These are phyloP conservation scores for Strobilomyces dryophilus DNA, from an alignment of 768 basidiomycete genomes.

Conservation along the genomic window DNA sequence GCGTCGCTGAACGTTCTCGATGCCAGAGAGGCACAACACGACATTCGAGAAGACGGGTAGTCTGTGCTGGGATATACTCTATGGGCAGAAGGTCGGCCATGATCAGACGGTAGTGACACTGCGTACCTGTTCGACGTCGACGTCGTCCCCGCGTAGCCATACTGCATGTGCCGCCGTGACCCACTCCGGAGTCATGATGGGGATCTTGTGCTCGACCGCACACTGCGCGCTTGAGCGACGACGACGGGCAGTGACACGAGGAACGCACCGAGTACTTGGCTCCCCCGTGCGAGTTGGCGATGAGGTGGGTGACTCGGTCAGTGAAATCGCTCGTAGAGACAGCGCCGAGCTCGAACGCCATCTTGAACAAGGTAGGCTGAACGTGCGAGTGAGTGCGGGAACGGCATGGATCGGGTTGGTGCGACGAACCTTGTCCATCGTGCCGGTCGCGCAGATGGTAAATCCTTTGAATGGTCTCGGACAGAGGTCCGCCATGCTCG, in stretches of 20 bases:
- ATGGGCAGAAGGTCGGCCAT: not conserved
- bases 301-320: constrained; percentile 81
- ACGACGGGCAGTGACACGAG: not conserved
- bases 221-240: constrained; percentile 46
- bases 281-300: constrained; percentile 77
- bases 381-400: not conserved
- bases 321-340: constrained; percentile 67
- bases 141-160: constrained; percentile 80
- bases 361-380: constrained; percentile 67
- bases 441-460: constrained; percentile 71
- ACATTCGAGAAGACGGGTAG: constrained; percentile 73
- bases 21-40: constrained; percentile 70
- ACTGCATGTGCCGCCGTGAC: constrained; percentile 62
- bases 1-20: constrained; percentile 57
- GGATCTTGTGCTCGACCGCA: constrained; percentile 74
- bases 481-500: constrained; percentile 43
- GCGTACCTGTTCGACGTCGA: constrained; percentile 60
- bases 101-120: not conserved
- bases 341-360: constrained; percentile 81
- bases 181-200: constrained; percentile 78
- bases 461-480: constrained; percentile 67
- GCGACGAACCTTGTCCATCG: constrained; percentile 66
- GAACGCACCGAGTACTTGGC: constrained; percentile 72
- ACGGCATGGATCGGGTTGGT: constrained; percentile 1
- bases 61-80: constrained; percentile 60